A percentile compares a stretch with the other conserved stretches of the same genome.
Evolutionary conservation across 768 basidiomycete species (phyloP).

Genomic region (Boletus barrowsii): DNA sequence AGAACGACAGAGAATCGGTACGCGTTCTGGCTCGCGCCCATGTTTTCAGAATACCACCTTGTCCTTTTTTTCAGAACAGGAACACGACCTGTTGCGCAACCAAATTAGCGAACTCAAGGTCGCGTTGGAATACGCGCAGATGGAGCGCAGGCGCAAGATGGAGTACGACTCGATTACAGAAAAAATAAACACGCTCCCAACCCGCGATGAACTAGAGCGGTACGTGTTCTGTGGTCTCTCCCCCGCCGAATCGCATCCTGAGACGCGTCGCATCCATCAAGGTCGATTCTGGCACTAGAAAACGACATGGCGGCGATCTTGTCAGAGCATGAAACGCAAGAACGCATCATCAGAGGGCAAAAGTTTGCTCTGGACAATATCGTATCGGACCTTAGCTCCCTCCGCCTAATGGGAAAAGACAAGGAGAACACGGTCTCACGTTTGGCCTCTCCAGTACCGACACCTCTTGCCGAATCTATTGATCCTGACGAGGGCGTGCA

Average conservation of each 20-base stretch:
- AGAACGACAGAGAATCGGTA: slow-evolving; percentile 71
- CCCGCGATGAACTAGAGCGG: slow-evolving; percentile 73
- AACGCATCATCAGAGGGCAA: slow-evolving; percentile 61
- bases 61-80: slow-evolving; percentile 48
- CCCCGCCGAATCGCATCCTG: not conserved
- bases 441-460: slow-evolving; percentile 39
- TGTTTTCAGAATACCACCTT: not conserved
- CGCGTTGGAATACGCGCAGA: slow-evolving; percentile 74
- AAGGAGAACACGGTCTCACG: slow-evolving; percentile 45
- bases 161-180: slow-evolving; percentile 85
- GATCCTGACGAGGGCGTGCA: slow-evolving; percentile 26
- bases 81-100: slow-evolving; percentile 60
- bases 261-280: slow-evolving; percentile 25
- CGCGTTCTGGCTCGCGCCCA: slow-evolving; percentile 21
- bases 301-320: slow-evolving; percentile 76
- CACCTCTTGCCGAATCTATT: slow-evolving; percentile 46
- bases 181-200: slow-evolving; percentile 75
- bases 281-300: slow-evolving; percentile 66
- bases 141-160: slow-evolving; percentile 72
- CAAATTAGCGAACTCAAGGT: slow-evolving; percentile 80
- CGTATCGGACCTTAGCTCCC: slow-evolving; percentile 55
- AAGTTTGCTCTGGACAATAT: slow-evolving; percentile 66
- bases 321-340: slow-evolving; percentile 71
- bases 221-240: slow-evolving; percentile 39
- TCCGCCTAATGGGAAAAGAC: slow-evolving; percentile 71